Conservation (phyloP, 1,284 basidiomycete genomes). For the Ceratobasidium sp. region DNA sequence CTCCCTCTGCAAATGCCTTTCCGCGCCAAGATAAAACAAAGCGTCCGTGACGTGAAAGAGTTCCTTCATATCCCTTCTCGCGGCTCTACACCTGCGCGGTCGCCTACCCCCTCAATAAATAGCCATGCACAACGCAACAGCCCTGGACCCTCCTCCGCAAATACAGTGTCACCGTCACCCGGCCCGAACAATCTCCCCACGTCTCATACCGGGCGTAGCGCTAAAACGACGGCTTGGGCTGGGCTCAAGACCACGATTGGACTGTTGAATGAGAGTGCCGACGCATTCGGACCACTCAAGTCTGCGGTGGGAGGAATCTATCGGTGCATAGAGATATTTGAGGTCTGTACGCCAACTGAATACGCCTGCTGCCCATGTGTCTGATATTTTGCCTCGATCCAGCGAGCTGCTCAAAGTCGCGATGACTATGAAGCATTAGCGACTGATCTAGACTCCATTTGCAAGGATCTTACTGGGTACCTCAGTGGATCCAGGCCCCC, state of each 20-base stretch:
- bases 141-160: not conserved
- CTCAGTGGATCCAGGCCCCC: not conserved
- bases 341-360: not conserved
- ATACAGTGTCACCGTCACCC: not conserved
- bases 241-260: not conserved
- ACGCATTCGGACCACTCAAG: constrained; percentile 3
- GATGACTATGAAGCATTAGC: not conserved
- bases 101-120: too few relatives aligned
- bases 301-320: not conserved
- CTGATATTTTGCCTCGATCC: not conserved
- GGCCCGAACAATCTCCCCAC: not conserved
- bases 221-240: not conserved
- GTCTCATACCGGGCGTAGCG: not conserved
- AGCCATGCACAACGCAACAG: not conserved
- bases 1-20: too few relatives aligned
- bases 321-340: not conserved
- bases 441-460: not conserved
- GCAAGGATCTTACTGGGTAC: not conserved
- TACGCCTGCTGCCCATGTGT: not conserved
- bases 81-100: not conserved
- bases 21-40: not conserved
- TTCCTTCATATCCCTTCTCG: not conserved
- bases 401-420: not conserved
- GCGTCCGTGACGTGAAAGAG: not conserved
- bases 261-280: not conserved